Conservation (phyloP, 164 flowering plant species). For the Aristolochia fimbriata region DNA sequence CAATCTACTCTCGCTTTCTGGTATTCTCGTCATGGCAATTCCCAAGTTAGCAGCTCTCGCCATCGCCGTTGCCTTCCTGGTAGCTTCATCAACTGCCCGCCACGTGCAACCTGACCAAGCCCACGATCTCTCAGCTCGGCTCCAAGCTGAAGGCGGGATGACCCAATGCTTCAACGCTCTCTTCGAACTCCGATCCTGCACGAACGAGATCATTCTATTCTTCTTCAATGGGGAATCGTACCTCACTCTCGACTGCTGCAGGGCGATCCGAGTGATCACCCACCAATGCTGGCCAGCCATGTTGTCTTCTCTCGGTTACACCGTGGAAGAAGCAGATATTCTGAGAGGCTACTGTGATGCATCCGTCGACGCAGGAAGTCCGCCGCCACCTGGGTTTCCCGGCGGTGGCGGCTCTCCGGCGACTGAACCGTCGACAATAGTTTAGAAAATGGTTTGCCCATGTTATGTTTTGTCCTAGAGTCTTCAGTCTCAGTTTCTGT, state of each 20-base stretch:
- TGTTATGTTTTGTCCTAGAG: background rate
- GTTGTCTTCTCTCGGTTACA: conserved; percentile 16
- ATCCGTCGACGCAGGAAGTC: background rate
- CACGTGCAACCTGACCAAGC: background rate
- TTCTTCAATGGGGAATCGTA: conserved; percentile 20
- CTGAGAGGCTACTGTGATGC: conserved; percentile 20
- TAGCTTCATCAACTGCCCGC: background rate
- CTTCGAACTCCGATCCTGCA: conserved; percentile 18
- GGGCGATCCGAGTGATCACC: conserved; percentile 11
- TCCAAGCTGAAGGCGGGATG: conserved; percentile 4
- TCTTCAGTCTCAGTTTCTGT: background rate
- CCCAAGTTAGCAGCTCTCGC: background rate
- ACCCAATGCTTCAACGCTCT: conserved; percentile 40
- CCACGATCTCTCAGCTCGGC: conserved; percentile 2
- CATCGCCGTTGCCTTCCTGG: background rate
- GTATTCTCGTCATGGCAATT: background rate
- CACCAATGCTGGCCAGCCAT: conserved; percentile 20
- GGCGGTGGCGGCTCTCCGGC: background rate
- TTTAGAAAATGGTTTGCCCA: background rate
- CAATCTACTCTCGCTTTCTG: background rate
- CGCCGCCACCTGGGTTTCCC: conserved; percentile 1
- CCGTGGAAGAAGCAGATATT: conserved; percentile 16
- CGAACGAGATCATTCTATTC: conserved; percentile 17
- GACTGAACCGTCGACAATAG: background rate
- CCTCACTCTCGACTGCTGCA: conserved; percentile 18